Evolutionary conservation across 495 filamentous ascomycete genomes (phyloP), one percentile per base, ranked within the genome.

Genomic region (Aspergillus baeticus): DNA sequence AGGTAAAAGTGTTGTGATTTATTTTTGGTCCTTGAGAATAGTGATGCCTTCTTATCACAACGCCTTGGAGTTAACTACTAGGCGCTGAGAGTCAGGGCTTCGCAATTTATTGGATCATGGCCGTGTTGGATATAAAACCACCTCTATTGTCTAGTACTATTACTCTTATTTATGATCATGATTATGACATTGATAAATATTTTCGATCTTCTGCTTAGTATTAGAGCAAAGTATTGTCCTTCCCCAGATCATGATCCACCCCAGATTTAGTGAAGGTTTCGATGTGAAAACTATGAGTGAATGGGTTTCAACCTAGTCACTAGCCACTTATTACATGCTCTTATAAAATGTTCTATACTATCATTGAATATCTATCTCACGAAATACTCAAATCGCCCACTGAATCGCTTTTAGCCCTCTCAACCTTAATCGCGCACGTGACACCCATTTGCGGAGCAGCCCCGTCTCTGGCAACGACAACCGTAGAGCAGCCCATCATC

Each of bases 401-500:
- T 4, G 4, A 29, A 3, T 8, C 3, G 3, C 8, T 45, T 26
- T 26, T 14, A 5, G 22, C 26, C 21, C 4, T 44, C n/a, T n/a
- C n/a, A n/a, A n/a, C n/a, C n/a, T n/a, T 35, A 48, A 15, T 29
- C 22, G 15, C 13, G 10, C 53, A 55, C 53, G 69, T 76, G 71
- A 72, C 59, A 20, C 37, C 35, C 44, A 11, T 63, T 68, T 71
- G 69, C 71, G 69, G 69, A 70, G 70, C 61, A 59, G 61, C 54
- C 43, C 69, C 60, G 63, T 64, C 50, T 48, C 54, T 54, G 58
- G 47, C 54, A 29, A 29, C 26, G 26, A 29, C 26, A 8, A 29
- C 26, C 26, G 3, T 3, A 8, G 8, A 29, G 26, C 26, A 29
- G 26, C 26, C 26, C 26, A 29, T 29, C 26, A 29, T 57, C 23